Evolutionary conservation across 352 stramenopile genomes (phyloP), one percentile per base, ranked within the genome.

Genomic region (Phytophthora europaea): DNA sequence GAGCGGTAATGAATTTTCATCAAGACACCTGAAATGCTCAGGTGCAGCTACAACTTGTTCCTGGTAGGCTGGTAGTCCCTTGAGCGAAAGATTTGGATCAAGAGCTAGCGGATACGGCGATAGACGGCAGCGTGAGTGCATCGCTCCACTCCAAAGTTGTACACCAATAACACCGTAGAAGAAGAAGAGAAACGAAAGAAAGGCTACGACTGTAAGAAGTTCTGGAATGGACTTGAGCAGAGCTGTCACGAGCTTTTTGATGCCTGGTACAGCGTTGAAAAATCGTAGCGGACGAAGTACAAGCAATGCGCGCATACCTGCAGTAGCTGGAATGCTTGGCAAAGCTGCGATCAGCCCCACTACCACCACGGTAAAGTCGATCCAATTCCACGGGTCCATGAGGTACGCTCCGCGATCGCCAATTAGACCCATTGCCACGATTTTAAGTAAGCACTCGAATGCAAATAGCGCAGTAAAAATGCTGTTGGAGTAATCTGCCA

Each of bases 331-430:
- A 53, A 87, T 79, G n/a, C 79, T 83, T 5, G 83, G 81, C 4
- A 88, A 64, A 12, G 74, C 67, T 9, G 79, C 76, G 12, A 89
- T 36, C 22, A 92, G 78, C 2, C 87, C 90, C 26, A 91, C 80
- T 47, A 85, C 79, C 1, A 98, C 92, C 40, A 98, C 88, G 22
- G 95, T 75, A 67, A 97, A 97, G 70, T 98, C 93, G 40, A 98
- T 85, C 67, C 90, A 89, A 70, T 98, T 98, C 91, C 92, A 98
- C 28, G 83, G 76, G 61, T 98, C 84, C 69, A 85, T 87, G 7
- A 97, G 73, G 69, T 97, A 98, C 16, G 76, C 75, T 8, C 87
- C 86, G 4, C 80, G 55, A 43, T 90, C 86, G 23, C 79, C 64
- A 45, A 91, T 73, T 48, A 91, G 78, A n/a, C 90, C 91, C 80